A percentile compares a stretch with the other conserved stretches of the same genome.
Conservation (phyloP, 139 green algal species). For the Chlorella sorokiniana region DNA sequence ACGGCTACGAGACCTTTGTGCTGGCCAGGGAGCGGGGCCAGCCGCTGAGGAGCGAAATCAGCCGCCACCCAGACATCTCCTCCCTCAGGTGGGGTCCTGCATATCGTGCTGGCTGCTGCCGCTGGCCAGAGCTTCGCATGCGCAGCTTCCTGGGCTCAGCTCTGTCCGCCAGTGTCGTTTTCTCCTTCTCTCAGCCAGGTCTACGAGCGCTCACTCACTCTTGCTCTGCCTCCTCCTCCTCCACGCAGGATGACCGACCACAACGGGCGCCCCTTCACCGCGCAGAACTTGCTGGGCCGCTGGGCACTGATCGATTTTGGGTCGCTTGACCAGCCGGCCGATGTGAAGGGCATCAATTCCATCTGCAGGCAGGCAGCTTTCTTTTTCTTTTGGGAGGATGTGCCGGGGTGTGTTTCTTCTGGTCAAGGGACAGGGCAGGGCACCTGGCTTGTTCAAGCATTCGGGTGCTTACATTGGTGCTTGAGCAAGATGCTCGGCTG, state of each 20-base stretch:
- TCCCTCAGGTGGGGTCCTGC: background rate
- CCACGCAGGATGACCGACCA: conserved; percentile 13
- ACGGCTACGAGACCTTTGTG: conserved; percentile 7
- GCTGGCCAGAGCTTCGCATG: too few species aligned
- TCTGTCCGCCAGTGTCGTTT: too few species aligned
- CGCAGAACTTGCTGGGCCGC: conserved; percentile 1
- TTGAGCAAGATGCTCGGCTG: too few species aligned
- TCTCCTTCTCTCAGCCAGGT: too few species aligned
- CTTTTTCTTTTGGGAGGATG: too few species aligned
- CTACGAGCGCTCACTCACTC: background rate
- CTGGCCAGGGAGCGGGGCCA: background rate
- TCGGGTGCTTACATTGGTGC: too few species aligned
- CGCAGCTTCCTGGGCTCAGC: too few species aligned
- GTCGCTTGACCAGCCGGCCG: background rate
- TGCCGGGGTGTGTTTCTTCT: too few species aligned
- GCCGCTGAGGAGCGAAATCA: background rate
- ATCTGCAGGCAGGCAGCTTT: background rate
- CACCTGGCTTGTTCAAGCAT: too few species aligned
- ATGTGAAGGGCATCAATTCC: conserved; percentile 14
- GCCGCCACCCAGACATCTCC: background rate
- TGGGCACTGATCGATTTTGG: conserved; percentile 16
- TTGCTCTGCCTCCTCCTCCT: background rate
- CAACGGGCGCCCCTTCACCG: background rate
- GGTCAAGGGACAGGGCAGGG: too few species aligned
- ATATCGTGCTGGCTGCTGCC: background rate